These are phyloP conservation scores for Backusella luteola DNA, from an alignment of 192 early-diverging fungal genomes.

Conservation along the genomic window DNA sequence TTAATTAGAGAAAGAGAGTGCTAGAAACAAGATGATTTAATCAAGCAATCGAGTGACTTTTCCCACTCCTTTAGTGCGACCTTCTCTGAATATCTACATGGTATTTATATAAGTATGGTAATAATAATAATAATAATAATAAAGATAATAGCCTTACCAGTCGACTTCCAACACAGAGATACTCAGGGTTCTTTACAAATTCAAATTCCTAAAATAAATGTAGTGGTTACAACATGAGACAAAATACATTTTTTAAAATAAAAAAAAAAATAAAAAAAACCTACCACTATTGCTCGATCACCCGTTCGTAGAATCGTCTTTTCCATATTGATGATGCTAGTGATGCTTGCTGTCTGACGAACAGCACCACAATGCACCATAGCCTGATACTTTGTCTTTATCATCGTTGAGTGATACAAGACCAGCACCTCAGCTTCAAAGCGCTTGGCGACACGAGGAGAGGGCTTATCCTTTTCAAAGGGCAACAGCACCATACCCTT, in stretches of 20 bases:
- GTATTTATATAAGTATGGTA: neutral
- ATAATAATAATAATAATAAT: slow-evolving; percentile 8
- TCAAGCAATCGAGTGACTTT: slow-evolving; percentile 63
- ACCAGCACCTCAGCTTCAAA: slow-evolving; percentile 93
- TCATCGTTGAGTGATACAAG: slow-evolving; percentile 89
- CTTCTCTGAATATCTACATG: slow-evolving; percentile 67
- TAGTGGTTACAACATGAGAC: neutral
- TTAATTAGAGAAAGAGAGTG: neutral
- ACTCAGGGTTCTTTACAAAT: slow-evolving; percentile 81
- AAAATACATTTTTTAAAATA: too few species aligned
- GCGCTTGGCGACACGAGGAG: slow-evolving; percentile 58
- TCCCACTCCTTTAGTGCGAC: slow-evolving; percentile 89
- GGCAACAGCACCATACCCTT: slow-evolving; percentile 83
- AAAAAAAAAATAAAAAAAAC: neutral
- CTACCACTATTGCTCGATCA: slow-evolving; percentile 74
- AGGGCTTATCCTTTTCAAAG: slow-evolving; percentile 38
- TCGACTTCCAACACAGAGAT: slow-evolving; percentile 52
- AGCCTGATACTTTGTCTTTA: slow-evolving; percentile 87
- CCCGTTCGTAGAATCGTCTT: slow-evolving; percentile 78
- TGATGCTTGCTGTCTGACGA: slow-evolving; percentile 83
- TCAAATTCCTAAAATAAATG: slow-evolving; percentile 43
- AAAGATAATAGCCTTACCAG: slow-evolving; percentile 40
- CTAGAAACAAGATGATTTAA: neutral
- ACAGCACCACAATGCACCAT: slow-evolving; percentile 92
- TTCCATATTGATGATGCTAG: slow-evolving; percentile 56